Evolutionary conservation across 2,329 filamentous ascomycete species (phyloP).

Genomic region (Cladorrhinum sp.): DNA sequence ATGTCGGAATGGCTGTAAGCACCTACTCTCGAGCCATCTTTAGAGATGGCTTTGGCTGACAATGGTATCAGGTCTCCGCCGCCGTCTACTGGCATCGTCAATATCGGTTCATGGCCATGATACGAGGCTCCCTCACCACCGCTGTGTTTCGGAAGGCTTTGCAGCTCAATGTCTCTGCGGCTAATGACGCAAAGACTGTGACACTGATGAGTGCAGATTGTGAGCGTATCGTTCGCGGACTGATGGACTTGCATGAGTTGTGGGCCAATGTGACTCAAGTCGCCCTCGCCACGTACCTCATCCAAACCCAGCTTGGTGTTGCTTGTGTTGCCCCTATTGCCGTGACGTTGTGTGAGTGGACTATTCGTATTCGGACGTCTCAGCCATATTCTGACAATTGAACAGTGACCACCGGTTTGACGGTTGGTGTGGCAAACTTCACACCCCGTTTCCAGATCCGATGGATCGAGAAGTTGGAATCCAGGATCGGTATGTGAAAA

Average conservation of each 20-base stretch:
- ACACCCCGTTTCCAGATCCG: slow-evolving; percentile 17
- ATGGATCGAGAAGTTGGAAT: slow-evolving; percentile 21
- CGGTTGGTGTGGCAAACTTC: neutral
- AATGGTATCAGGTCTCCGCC: slow-evolving; percentile 30
- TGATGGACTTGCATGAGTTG: slow-evolving; percentile 37
- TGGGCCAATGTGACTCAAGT: slow-evolving; percentile 38
- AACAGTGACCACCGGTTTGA: slow-evolving; percentile 5
- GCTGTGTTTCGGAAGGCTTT: slow-evolving; percentile 36
- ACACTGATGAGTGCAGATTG: slow-evolving; percentile 44
- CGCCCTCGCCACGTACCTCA: slow-evolving; percentile 33
- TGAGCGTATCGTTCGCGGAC: slow-evolving; percentile 36
- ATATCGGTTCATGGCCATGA: slow-evolving; percentile 33
- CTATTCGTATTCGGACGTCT: neutral
- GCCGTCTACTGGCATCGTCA: slow-evolving; percentile 34
- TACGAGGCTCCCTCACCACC: slow-evolving; percentile 33
- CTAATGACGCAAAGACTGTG: slow-evolving; percentile 35
- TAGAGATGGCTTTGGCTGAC: neutral
- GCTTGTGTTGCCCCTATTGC: slow-evolving; percentile 34
- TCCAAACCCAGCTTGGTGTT: slow-evolving; percentile 35
- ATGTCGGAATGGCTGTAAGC: slow-evolving; percentile 8
- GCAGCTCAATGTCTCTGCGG: slow-evolving; percentile 28
- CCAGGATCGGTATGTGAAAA: slow-evolving; percentile 9
- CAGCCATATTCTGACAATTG: neutral
- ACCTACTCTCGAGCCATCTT: neutral
- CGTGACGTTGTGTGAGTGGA: slow-evolving; percentile 25